Base-by-base conservation (phyloP, 495 filamentous ascomycete species). In the Pyrenula massariospora region DNA sequence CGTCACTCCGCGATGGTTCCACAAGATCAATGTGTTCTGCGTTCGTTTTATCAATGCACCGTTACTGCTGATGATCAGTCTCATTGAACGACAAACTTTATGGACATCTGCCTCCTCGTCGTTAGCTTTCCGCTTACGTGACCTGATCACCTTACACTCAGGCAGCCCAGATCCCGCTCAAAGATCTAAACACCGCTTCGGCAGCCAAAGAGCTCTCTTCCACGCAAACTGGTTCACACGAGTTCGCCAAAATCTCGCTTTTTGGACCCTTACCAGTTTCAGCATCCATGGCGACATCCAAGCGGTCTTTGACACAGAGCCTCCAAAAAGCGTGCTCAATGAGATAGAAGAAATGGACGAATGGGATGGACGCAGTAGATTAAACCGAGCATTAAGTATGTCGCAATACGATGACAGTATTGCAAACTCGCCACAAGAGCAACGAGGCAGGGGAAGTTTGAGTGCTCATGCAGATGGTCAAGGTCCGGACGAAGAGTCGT, bases 11-110 rank as follows among this genome's bases (percentile, higher is more conserved):
- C 81, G 85, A 31, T 88, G 84, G 84, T 88, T 88, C 60, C 85
- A 89, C 69, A 89, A 88, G 63, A 79, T 88, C 57, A 87, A 89
- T 62, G 82, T 89, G 51, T 72, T 77, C 52, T 73, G 73, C 11
- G 79, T 88, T 12, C 81, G 84, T 25, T 57, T 77, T 10, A 70
- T 85, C 63, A 89, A 89, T 61, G 70, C 81, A 1, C 85, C 85
- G 0, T 62, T 89, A 3, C 71, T 89, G 0, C 72, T 87, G 25
- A 24, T 79, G 56, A 81, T 89, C 56, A 74, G 76, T 25, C 50
- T 79, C 19, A 73, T 77, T 54, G 84, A 85, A 64, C 81, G 84
- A 48, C 73, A 75, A 49, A 60, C 66, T 1, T 63, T 77, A 20
- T 75, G 72, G 31, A 42, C 5, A 8, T 42, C 31, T 42, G 31